Evolutionary conservation across 495 filamentous ascomycete genomes (phyloP).

Genomic region (Xylaria intraflava): DNA sequence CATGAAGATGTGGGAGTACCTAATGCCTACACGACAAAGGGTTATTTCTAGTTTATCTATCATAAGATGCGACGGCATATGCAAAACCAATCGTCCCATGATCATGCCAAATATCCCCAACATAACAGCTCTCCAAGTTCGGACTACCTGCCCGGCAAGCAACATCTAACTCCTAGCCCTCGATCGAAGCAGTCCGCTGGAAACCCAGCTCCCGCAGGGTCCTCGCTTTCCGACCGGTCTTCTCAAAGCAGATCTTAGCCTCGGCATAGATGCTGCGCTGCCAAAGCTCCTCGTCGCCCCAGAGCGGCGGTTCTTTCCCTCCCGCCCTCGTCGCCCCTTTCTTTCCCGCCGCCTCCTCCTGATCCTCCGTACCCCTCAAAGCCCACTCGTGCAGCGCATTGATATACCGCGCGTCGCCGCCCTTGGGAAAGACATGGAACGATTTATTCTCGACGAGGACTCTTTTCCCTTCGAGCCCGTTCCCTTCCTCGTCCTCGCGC

Average conservation of each 20-base stretch:
- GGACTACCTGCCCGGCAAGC: neutral
- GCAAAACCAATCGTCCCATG: neutral
- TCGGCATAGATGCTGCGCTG: slow-evolving; percentile 35
- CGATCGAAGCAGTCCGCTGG: slow-evolving; percentile 9
- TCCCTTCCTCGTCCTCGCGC: slow-evolving; percentile 19
- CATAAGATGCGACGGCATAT: neutral
- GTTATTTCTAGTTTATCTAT: neutral
- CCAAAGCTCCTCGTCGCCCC: slow-evolving; percentile 64
- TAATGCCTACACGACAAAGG: neutral
- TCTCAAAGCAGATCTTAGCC: slow-evolving; percentile 42
- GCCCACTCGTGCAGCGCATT: slow-evolving; percentile 64
- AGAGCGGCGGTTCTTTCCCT: slow-evolving; percentile 59
- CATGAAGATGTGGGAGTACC: neutral
- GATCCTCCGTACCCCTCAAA: slow-evolving; percentile 27
- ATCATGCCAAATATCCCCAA: neutral
- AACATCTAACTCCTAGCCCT: neutral
- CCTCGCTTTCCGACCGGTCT: slow-evolving; percentile 33
- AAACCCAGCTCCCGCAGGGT: slow-evolving; percentile 41
- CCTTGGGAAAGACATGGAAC: slow-evolving; percentile 58
- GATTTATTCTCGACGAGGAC: slow-evolving; percentile 28
- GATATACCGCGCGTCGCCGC: slow-evolving; percentile 67
- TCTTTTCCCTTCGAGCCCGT: slow-evolving; percentile 17
- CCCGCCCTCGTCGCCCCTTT: too few relatives aligned
- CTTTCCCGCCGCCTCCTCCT: neutral
- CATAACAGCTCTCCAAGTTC: neutral